These are phyloP conservation scores for Suillus tomentosus DNA, from an alignment of 768 basidiomycete genomes.

Conservation along the genomic window DNA sequence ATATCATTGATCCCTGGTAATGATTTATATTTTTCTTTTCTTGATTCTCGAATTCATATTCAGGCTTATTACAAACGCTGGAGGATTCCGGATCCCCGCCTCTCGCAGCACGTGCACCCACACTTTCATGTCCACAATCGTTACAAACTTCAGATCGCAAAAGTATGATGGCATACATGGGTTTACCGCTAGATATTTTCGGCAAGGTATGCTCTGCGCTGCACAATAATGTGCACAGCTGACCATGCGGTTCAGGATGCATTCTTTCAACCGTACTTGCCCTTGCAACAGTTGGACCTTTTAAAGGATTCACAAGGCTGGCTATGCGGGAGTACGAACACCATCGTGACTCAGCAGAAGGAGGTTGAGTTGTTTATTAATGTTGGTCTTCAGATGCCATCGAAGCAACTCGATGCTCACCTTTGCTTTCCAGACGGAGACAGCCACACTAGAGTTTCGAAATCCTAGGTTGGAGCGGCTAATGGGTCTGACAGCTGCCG, in stretches of 20 bases:
- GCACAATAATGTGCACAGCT: neutral
- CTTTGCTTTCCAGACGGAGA: constrained; percentile 68
- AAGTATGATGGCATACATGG: constrained; percentile 90
- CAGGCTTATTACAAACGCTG: constrained; percentile 84
- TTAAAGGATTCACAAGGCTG: constrained; percentile 78
- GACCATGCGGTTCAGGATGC: constrained; percentile 56
- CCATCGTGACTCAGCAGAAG: constrained; percentile 90
- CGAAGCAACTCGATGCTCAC: neutral
- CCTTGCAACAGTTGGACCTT: constrained; percentile 92
- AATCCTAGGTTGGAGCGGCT: constrained; percentile 79
- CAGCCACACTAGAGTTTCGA: constrained; percentile 82
- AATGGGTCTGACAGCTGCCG: constrained; percentile 83
- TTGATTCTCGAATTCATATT: constrained; percentile 1
- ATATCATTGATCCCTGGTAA: constrained; percentile 88
- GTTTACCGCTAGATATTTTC: constrained; percentile 92
- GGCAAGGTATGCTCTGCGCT: constrained; percentile 60
- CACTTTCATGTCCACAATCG: constrained; percentile 72
- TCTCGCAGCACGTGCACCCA: constrained; percentile 60
- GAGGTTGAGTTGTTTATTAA: constrained; percentile 92
- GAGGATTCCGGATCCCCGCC: constrained; percentile 92
- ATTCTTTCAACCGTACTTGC: constrained; percentile 98
- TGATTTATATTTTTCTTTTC: constrained; percentile 20
- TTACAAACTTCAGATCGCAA: constrained; percentile 86
- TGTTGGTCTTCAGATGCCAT: constrained; percentile 43
- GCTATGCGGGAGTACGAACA: constrained; percentile 95